Base-by-base conservation (phyloP, 306 rosid genomes). In the Lathyrus oleraceus region DNA sequence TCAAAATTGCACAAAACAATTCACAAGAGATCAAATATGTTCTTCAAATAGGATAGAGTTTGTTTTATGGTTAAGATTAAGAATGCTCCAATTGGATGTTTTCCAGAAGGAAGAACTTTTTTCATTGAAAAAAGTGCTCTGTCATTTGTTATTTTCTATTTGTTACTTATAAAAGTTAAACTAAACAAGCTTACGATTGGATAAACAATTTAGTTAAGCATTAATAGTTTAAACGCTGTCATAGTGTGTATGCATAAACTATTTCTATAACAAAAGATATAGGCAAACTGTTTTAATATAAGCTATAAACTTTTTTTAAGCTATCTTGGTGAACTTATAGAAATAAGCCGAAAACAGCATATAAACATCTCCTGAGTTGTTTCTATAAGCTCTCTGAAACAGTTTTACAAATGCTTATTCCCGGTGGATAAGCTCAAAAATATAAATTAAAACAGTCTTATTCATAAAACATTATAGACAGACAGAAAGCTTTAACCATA, bases 11-110 rank as follows among this genome's bases (percentile, higher is more conserved):
- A 12, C 40, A 38, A 15, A 38, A 11, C 56, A 39, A 62, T 39
- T 48, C 23, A 32, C 60, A n/a, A 53, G 16, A 15, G 45, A 36
- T 68, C 40, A 61, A 68, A 70, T 19, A 25, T n/a, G 39, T 39
- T 52, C 12, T 52, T 51, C 13, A 48, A 49, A 44, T 57, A 20
- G 38, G 45, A 28, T 57, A 2, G 11, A 30, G 42, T 14, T 32
- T 60, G 43, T 10, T 60, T 60, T 60, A 32, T 14, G 1, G 8
- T 10, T 35, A 30, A 28, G 53, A 47, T n/a, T 5, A 49, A 49
- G 27, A 60, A 35, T 35, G 27, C 13, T 60, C 14, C 45, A 35
- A 60, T 9, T 9, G 25, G 15, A 60, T 13, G 17, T n/a, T 15
- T 30, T 6, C 7, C 8, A 8, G 3, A 59, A 38, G 67, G 30